phyloP scores from a whole-genome alignment of 805 yeast genomes.

The Yueomyces sp. region DNA sequence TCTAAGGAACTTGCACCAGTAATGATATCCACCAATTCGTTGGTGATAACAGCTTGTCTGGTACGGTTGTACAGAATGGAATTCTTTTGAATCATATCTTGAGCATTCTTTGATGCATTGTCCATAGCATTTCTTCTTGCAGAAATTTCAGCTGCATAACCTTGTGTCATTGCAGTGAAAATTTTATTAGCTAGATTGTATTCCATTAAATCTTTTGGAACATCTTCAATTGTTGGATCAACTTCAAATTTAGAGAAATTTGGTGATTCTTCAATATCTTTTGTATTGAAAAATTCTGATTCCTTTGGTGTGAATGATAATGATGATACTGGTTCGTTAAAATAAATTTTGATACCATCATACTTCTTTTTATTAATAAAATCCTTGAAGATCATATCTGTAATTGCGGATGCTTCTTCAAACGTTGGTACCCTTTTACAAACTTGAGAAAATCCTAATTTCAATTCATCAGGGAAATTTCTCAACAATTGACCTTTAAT shows the following conservation, averaged over 20 bases:
- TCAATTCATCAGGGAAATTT: constrained; percentile 56
- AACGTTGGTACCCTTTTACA: constrained; percentile 97
- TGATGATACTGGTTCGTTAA: constrained; percentile 78
- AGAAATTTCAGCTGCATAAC: constrained; percentile 93
- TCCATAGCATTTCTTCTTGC: constrained; percentile 99
- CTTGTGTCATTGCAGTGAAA: constrained; percentile 88
- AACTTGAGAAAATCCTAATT: constrained; percentile 73
- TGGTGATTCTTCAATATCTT: constrained; percentile 70
- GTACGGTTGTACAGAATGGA: constrained; percentile 98
- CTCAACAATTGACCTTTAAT: constrained; percentile 78
- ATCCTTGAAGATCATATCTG: constrained; percentile 65
- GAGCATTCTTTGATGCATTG: constrained; percentile 98
- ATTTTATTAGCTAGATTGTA: constrained; percentile 84
- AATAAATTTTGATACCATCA: constrained; percentile 66
- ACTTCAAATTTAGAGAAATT: constrained; percentile 73
- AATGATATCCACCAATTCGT: constrained; percentile 98
- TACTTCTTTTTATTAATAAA: constrained; percentile 29
- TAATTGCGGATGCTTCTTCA: constrained; percentile 74
- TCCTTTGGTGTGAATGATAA: constrained; percentile 80
- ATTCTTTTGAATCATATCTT: constrained; percentile 94
- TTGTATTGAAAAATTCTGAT: constrained; percentile 53
- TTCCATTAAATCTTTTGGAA: constrained; percentile 67
- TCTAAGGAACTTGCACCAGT: constrained; percentile 99
- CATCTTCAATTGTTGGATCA: constrained; percentile 46
- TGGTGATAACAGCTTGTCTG: constrained; percentile 98